phyloP scores from a whole-genome alignment of 345 rosid genomes.

The Garcia nutans region DNA sequence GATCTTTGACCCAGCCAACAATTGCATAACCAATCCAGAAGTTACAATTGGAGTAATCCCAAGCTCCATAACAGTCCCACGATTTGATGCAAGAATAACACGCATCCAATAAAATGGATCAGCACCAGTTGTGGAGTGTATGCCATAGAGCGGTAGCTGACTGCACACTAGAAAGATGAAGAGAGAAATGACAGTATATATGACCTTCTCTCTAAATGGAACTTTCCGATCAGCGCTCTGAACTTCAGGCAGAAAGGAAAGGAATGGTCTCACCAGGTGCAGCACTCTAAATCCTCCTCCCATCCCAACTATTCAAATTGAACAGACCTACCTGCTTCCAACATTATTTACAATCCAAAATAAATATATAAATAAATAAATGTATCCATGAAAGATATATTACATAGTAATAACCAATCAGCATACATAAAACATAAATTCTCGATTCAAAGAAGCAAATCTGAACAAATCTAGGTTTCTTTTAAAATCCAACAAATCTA shows the following conservation, averaged over 20 bases:
- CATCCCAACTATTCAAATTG: neutral
- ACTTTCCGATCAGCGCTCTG: conserved; percentile 66
- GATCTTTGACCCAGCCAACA: conserved; percentile 73
- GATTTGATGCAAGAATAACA: conserved; percentile 70
- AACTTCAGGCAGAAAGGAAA: conserved; percentile 55
- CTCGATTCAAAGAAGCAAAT: no score
- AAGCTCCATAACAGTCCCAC: conserved; percentile 77
- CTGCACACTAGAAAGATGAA: conserved; percentile 70
- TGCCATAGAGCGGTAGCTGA: conserved; percentile 75
- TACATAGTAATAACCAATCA: no score
- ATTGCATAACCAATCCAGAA: conserved; percentile 68
- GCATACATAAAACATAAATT: no score
- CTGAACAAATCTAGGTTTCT: no score
- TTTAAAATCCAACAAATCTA: no score
- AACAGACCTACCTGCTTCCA: neutral
- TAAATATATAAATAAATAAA: no score
- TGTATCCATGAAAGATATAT: no score
- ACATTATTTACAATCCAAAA: no score
- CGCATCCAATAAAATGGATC: conserved; percentile 86
- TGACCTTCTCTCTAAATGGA: conserved; percentile 67
- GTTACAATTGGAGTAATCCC: conserved; percentile 77
- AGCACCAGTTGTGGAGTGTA: conserved; percentile 64
- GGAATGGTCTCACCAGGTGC: conserved; percentile 39
- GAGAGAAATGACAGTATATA: conserved; percentile 53
- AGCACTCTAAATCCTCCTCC: conserved; percentile 29